Percentiles rank a stretch among this genome's conserved stretches.
These are phyloP conservation scores for Cyanidiococcus yangmingshanensis DNA, from an alignment of 23 red algal genomes.

Conservation along the genomic window DNA sequence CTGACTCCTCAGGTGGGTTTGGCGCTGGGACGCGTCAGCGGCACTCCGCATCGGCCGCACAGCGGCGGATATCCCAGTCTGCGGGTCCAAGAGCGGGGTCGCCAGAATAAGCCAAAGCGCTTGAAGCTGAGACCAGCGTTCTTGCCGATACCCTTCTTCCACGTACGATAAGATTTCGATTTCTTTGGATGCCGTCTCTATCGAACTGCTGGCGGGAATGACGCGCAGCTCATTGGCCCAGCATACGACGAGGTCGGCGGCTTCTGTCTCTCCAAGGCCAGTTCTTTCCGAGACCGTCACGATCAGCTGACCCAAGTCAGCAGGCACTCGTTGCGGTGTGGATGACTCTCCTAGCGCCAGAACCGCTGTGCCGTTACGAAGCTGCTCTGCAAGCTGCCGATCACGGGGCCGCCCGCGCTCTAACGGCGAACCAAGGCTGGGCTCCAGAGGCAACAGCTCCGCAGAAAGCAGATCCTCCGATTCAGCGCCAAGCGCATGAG, in stretches of 20 bases:
- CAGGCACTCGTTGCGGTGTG: background rate
- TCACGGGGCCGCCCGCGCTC: background rate
- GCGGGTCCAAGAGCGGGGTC: conserved; percentile 1
- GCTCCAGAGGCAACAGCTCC: conserved; percentile 1
- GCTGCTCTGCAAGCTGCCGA: conserved; percentile 11
- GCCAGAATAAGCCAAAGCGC: conserved; percentile 6
- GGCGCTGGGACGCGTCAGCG: background rate
- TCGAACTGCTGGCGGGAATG: background rate
- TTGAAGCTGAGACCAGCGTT: background rate
- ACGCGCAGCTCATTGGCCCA: background rate
- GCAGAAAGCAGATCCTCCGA: background rate
- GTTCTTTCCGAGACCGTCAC: conserved; percentile 1
- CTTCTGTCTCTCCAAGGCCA: background rate
- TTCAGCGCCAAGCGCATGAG: background rate
- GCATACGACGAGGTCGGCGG: background rate
- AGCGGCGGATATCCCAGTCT: background rate
- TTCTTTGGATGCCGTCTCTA: background rate
- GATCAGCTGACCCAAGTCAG: background rate
- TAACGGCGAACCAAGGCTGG: background rate
- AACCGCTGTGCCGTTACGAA: background rate
- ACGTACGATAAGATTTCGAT: background rate
- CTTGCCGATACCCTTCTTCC: background rate
- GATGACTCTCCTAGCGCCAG: background rate
- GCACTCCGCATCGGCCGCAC: background rate
- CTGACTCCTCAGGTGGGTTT: background rate